Conservation (phyloP, 139 green algal genomes). For the Choricystis sp. region DNA sequence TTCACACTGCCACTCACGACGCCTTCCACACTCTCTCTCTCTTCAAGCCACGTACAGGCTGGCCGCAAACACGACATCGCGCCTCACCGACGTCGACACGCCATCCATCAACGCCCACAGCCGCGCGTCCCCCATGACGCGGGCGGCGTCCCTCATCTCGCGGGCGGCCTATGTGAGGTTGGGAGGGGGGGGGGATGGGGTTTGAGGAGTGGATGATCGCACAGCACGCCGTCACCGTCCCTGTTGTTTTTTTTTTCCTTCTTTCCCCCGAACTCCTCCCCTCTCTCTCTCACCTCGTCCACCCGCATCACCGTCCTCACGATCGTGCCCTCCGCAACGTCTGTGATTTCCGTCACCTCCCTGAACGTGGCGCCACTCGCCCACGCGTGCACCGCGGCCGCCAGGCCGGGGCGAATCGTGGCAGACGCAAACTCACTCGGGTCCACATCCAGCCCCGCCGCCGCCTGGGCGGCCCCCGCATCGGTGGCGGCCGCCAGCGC, state of each 20-base stretch:
- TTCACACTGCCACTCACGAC: no score
- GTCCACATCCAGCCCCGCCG: constrained; percentile 29
- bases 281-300: constrained; percentile 75
- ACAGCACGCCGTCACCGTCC: no score
- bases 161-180: background rate
- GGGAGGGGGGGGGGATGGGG: background rate
- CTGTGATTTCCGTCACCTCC: constrained; percentile 76
- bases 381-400: constrained; percentile 92
- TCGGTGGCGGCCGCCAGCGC: constrained; percentile 33
- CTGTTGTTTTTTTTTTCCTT: no score
- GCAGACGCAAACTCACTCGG: constrained; percentile 15
- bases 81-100: constrained; percentile 71
- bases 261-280: no score
- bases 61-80: constrained; percentile 92
- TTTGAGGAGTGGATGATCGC: no score
- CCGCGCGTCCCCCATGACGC: constrained; percentile 82
- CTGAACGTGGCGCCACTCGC: constrained; percentile 72
- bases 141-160: constrained; percentile 59
- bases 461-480: constrained; percentile 6
- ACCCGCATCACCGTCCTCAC: constrained; percentile 78
- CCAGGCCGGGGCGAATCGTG: background rate
- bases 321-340: constrained; percentile 88
- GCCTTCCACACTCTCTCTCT: no score
- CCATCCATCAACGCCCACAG: constrained; percentile 82
- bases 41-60: constrained; percentile 73